phyloP scores from a whole-genome alignment of 345 rosid genomes.

The Eutrema heterophyllum region DNA sequence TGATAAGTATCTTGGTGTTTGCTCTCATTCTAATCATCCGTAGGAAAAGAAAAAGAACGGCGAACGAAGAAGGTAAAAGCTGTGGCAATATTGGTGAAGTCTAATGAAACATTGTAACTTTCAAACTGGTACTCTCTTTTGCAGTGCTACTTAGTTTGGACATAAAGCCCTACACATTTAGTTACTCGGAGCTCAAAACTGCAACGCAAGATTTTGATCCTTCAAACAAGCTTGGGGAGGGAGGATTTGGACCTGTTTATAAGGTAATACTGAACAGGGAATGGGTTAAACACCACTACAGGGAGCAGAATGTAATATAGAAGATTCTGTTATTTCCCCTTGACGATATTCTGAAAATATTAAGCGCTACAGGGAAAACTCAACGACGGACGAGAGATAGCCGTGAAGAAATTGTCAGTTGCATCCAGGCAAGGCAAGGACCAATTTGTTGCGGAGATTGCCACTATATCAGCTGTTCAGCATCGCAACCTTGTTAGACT shows the following conservation, averaged over 20 bases:
- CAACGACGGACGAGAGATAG: slow-evolving; percentile 34
- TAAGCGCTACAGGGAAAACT: slow-evolving; percentile 24
- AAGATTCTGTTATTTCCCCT: neutral
- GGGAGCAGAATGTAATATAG: too few relatives aligned
- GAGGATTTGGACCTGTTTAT: slow-evolving; percentile 70
- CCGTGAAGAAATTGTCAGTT: slow-evolving; percentile 53
- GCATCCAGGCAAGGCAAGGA: slow-evolving; percentile 58
- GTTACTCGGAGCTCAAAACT: slow-evolving; percentile 48
- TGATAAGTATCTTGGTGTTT: slow-evolving; percentile 24
- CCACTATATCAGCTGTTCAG: slow-evolving; percentile 27
- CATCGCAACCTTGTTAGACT: slow-evolving; percentile 31
- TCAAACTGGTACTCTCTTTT: neutral
- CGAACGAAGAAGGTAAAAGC: slow-evolving; percentile 46
- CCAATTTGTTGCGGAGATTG: slow-evolving; percentile 63
- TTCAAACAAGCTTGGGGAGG: slow-evolving; percentile 62
- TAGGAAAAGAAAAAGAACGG: slow-evolving; percentile 23
- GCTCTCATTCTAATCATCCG: slow-evolving; percentile 27
- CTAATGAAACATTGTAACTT: neutral
- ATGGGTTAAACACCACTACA: neutral
- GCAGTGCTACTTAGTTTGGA: slow-evolving; percentile 48
- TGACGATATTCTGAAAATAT: neutral
- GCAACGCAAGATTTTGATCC: slow-evolving; percentile 56
- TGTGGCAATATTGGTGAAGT: neutral
- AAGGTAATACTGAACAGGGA: slow-evolving; percentile 32
- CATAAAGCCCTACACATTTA: slow-evolving; percentile 48